These are phyloP conservation scores for Salicornia ramosissima DNA, from an alignment of 148 eudicot genomes.

Conservation along the genomic window DNA sequence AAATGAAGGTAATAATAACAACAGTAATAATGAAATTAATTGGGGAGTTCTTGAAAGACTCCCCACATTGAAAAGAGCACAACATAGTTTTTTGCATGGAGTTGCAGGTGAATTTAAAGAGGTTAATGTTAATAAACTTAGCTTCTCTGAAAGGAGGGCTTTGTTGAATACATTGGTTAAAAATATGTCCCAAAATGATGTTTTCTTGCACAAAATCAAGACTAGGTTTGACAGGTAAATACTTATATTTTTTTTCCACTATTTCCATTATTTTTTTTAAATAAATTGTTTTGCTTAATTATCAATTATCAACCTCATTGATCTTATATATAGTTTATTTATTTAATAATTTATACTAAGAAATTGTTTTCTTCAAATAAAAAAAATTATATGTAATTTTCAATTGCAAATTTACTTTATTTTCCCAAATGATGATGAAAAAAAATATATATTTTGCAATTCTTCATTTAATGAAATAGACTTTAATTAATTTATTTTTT, in stretches of 20 bases:
- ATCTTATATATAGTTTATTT: too few relatives aligned
- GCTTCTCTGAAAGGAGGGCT: conserved; percentile 18
- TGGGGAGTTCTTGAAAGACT: conserved; percentile 23
- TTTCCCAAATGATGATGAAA: too few relatives aligned
- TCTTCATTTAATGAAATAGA: too few relatives aligned
- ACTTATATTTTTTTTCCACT: not conserved
- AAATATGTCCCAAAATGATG: conserved; percentile 21
- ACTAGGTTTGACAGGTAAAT: conserved; percentile 20
- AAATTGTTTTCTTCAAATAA: too few relatives aligned
- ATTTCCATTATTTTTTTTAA: not conserved
- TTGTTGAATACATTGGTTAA: conserved; percentile 25
- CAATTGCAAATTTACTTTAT: too few relatives aligned
- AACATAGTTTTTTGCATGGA: conserved; percentile 25
- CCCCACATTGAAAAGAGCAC: conserved; percentile 20
- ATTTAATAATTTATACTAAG: too few relatives aligned
- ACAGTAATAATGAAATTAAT: not conserved
- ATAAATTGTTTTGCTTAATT: not conserved
- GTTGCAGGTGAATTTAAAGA: conserved; percentile 25
- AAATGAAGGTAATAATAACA: not conserved
- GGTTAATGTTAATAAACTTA: conserved; percentile 16
- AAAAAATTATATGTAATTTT: too few relatives aligned
- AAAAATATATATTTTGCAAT: too few relatives aligned
- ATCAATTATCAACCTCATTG: too few relatives aligned
- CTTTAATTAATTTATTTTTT: too few relatives aligned
- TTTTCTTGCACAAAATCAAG: conserved; percentile 20